phyloP scores from a whole-genome alignment of 2,329 filamentous ascomycete species.

The Bisporella sp. region DNA sequence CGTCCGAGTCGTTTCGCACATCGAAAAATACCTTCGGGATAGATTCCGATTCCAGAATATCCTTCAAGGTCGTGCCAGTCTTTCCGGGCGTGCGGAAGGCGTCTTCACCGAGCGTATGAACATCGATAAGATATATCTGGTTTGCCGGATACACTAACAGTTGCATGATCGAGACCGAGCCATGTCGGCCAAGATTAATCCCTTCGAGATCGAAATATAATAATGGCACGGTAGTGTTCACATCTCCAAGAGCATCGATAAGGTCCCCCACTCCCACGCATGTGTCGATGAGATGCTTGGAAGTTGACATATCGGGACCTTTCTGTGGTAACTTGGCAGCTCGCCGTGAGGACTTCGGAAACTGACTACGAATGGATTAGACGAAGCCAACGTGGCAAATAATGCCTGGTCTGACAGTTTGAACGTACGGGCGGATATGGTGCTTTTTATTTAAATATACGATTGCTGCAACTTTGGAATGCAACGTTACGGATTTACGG shows the following conservation, averaged over 20 bases:
- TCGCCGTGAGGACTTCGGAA: no score
- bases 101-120: slow-evolving; percentile 28
- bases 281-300: no score
- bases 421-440: no score
- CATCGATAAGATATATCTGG: slow-evolving; percentile 34
- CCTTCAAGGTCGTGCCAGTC: slow-evolving; percentile 27
- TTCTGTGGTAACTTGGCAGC: no score
- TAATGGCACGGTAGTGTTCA: slow-evolving; percentile 22
- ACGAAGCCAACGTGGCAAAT: no score
- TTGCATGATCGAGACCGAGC: slow-evolving; percentile 34
- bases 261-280: background rate
- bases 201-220: slow-evolving; percentile 41
- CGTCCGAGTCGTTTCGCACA: slow-evolving; percentile 50
- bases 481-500: no score
- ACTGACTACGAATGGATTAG: no score
- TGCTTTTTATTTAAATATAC: no score
- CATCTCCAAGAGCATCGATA: background rate
- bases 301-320: no score
- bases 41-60: slow-evolving; percentile 35
- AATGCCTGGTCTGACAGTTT: no score
- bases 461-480: no score
- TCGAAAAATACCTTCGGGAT: slow-evolving; percentile 51
- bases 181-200: slow-evolving; percentile 32
- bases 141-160: slow-evolving; percentile 25
- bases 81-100: slow-evolving; percentile 29